Evolutionary conservation across 371 early-diverging fungal genomes (phyloP).

Genomic region (Mortierella sp.): DNA sequence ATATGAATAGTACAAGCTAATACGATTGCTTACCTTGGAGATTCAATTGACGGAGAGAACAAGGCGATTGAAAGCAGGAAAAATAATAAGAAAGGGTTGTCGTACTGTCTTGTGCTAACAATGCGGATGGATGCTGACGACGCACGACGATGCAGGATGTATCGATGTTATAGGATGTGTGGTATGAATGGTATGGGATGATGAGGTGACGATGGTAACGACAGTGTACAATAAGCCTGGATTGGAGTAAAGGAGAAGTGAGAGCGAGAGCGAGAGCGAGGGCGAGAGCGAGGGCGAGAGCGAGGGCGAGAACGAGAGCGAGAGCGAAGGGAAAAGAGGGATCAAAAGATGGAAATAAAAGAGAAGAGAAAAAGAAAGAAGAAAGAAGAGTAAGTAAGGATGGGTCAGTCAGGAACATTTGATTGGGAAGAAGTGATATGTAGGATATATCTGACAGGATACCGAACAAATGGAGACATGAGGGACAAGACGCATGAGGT

Average conservation of each 20-base stretch:
- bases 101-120: constrained; percentile 1
- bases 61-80: not conserved
- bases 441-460: not conserved
- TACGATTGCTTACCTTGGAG: not conserved
- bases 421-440: constrained; percentile 32
- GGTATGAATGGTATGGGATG: not conserved
- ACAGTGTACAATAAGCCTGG: not conserved
- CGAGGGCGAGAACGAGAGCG: not conserved
- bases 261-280: not conserved
- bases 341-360: constrained; percentile 11
- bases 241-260: constrained; percentile 3
- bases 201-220: not conserved
- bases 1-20: not conserved
- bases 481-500: not conserved
- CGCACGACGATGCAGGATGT: not conserved
- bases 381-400: constrained; percentile 1
- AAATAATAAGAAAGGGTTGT: not conserved
- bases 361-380: not conserved
- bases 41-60: not conserved
- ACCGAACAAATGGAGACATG: not conserved
- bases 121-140: not conserved
- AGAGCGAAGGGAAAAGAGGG: constrained; percentile 7
- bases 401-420: constrained; percentile 45
- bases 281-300: not conserved
- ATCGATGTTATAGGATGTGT: not conserved